Conservation (phyloP, 306 rosid genomes). For the Pyrus pyrifolia region DNA sequence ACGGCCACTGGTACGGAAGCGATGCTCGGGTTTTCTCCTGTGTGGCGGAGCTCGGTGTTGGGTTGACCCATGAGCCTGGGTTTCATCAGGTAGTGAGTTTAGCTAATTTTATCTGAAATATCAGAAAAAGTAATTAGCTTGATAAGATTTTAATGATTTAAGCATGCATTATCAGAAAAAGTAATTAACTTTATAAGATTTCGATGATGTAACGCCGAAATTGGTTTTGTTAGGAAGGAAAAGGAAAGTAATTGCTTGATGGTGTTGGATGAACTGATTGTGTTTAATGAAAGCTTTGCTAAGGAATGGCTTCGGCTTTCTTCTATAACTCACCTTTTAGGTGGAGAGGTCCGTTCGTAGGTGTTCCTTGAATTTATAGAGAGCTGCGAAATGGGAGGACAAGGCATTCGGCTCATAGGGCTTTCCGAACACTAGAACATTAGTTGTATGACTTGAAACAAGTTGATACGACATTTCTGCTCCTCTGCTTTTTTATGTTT, state of each 20-base stretch:
- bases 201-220: neutral
- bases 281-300: neutral
- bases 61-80: conserved; percentile 79
- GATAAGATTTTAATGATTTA: neutral
- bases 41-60: conserved; percentile 79
- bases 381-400: neutral
- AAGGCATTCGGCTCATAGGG: neutral
- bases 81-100: conserved; percentile 71
- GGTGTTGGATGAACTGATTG: neutral
- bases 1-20: conserved; percentile 79
- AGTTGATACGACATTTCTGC: neutral
- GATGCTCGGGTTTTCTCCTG: conserved; percentile 81
- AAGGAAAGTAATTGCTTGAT: neutral
- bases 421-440: neutral
- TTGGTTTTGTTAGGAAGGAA: neutral
- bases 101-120: neutral
- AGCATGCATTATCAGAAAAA: neutral
- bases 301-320: neutral
- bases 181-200: neutral
- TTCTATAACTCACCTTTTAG: neutral
- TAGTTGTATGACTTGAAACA: neutral
- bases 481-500: neutral
- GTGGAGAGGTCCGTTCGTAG: neutral
- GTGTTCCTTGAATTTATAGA: neutral
- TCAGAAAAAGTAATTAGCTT: neutral